Base-by-base conservation (phyloP, 805 yeast species). In the Clavispora asparagi region DNA sequence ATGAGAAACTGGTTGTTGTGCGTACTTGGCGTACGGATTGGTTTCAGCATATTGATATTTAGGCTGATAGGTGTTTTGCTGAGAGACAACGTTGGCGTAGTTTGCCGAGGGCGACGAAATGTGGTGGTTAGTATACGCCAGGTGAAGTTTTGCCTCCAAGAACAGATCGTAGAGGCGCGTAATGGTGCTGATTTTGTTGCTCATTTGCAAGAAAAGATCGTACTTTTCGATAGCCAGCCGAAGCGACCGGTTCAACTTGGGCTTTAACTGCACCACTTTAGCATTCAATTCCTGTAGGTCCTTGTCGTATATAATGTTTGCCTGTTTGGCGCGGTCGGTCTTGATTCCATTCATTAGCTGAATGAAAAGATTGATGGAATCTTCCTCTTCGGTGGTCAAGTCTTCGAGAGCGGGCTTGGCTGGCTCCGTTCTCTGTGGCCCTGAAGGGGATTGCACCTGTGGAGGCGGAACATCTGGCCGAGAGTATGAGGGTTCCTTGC, bases 171-270 rank as follows among this genome's bases (percentile, higher is more conserved):
- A 90, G n/a, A 85, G 70, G 50, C 85, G 76, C 58, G 82, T 78
- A 29, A 88, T 83, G 6, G 89, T 82, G 45, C 86, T 83, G 45
- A 90, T 76, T 57, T 90, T 88, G 41, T 85, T 78, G 65, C 86
- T 88, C 79, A 87, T 72, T 41, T 85, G 87, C 51, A 85, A 76
- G 50, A 83, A 76, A 17, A 67, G 63, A 43, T 88, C 92, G 56
- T 88, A 79, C 52, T 78, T 82, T 32, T 76, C 74, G 29, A 77
- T 73, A 2, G 87, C 71, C 27, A 76, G 78, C 39, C 79, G 73
- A 28, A 87, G 64, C 12, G 84, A 76, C 38, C 72, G 71, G 45
- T 83, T 82, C 39, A 88, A 61, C 55, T 85, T 88, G 3, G 96
- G 94, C 48, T 84, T 80, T 44, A 86, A 62, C 10, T 76, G 71